Evolutionary conservation across 495 filamentous ascomycete genomes (phyloP).

Genomic region (Xylaria venustula): DNA sequence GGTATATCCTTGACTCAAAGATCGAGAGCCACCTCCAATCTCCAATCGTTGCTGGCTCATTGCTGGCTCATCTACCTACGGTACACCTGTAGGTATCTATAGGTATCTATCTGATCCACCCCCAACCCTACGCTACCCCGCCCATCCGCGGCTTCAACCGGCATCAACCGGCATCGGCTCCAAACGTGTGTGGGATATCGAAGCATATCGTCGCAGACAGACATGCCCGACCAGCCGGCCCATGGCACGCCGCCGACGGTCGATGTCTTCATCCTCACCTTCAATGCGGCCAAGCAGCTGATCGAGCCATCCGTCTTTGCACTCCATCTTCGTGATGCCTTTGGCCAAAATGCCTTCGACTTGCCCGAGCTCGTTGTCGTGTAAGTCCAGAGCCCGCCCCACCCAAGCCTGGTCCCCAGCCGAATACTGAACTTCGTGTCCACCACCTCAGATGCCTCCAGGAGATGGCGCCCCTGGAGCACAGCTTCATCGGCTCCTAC

Average conservation of each 20-base stretch:
- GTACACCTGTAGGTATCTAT: no score
- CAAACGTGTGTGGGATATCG: no score
- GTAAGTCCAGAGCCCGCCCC: conserved; percentile 28
- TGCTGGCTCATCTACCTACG: no score
- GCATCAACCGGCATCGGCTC: no score
- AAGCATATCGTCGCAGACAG: no score
- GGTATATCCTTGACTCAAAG: no score
- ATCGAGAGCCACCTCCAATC: no score
- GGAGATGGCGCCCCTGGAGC: conserved; percentile 81
- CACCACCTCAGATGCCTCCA: conserved; percentile 64
- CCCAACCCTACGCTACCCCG: no score
- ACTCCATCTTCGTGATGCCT: conserved; percentile 66
- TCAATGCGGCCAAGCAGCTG: conserved; percentile 76
- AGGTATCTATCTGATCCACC: no score
- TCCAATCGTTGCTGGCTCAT: no score
- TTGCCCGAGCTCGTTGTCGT: conserved; percentile 69
- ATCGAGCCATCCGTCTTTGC: conserved; percentile 67
- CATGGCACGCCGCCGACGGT: conserved; percentile 23
- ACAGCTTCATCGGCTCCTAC: conserved; percentile 83
- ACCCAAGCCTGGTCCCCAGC: conserved; percentile 1
- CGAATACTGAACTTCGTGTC: not conserved
- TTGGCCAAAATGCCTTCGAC: conserved; percentile 48
- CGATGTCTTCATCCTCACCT: conserved; percentile 75
- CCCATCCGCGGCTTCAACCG: no score
- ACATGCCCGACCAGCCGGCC: conserved; percentile 7